Conservation (phyloP, 78 protist genomes). For the Planoprotostelium fungivorum region DNA sequence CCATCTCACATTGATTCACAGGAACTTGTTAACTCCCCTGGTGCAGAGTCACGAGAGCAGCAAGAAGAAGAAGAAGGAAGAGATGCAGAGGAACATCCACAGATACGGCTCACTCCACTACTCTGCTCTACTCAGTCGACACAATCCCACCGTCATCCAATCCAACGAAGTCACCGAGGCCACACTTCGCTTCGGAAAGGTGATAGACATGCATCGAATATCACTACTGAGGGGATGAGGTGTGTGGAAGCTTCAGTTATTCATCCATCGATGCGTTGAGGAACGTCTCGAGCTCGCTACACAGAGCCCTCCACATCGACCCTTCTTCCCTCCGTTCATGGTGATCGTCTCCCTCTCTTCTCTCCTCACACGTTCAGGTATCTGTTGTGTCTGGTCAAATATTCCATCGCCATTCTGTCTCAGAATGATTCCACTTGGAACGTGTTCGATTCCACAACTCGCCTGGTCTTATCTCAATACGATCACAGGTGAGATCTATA, state of each 20-base stretch:
- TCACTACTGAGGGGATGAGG: neutral
- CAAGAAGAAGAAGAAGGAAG: neutral
- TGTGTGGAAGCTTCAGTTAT: neutral
- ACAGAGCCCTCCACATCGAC: neutral
- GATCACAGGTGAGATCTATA: too few relatives aligned
- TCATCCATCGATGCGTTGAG: neutral
- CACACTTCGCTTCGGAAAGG: neutral
- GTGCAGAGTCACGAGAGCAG: neutral
- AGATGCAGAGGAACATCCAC: neutral
- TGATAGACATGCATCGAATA: neutral
- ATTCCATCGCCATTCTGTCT: neutral
- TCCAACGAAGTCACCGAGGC: neutral
- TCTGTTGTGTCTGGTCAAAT: neutral
- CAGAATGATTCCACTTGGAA: neutral
- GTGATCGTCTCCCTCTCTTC: too few relatives aligned
- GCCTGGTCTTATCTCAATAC: too few relatives aligned
- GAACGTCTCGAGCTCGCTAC: neutral
- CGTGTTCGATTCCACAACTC: neutral
- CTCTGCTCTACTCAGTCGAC: neutral
- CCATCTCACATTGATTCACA: too few relatives aligned
- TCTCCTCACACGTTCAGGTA: too few relatives aligned
- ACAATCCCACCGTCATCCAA: neutral
- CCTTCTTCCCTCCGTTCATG: too few relatives aligned
- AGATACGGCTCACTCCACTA: neutral
- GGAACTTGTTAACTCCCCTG: neutral